Percentiles rank a stretch among this genome's conserved stretches.
phyloP scores from a whole-genome alignment of 805 yeast species.

The Hermanozyma aechmeae region DNA sequence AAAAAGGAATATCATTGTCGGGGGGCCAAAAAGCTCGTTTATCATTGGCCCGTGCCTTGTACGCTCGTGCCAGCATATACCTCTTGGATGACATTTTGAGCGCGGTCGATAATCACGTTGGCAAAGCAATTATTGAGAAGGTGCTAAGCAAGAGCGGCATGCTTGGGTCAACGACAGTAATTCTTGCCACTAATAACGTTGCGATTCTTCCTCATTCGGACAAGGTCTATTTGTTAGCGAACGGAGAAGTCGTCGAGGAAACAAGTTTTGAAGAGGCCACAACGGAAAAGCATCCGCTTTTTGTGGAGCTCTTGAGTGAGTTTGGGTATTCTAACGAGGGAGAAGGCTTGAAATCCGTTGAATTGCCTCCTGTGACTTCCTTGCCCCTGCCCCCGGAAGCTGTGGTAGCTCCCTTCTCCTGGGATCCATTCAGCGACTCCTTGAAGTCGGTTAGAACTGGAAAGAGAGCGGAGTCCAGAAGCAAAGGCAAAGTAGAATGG shows the following conservation, averaged over 20 bases:
- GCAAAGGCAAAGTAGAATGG: conserved; percentile 50
- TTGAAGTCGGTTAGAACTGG: conserved; percentile 8
- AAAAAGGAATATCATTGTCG: not conserved
- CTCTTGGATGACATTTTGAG: not conserved
- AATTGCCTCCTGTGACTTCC: conserved; percentile 1
- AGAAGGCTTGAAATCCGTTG: not conserved
- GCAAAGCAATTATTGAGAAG: not conserved
- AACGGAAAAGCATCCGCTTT: conserved; percentile 3
- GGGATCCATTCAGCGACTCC: conserved; percentile 25
- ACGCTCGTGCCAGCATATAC: not conserved
- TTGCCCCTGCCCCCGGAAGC: not conserved
- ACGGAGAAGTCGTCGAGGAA: conserved; percentile 5
- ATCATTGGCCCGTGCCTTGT: not conserved
- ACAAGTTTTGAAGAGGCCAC: conserved; percentile 3
- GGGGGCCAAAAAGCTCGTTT: not conserved
- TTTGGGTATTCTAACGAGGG: not conserved
- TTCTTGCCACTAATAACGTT: conserved; percentile 8
- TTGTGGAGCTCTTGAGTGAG: conserved; percentile 2
- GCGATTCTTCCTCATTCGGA: conserved; percentile 5
- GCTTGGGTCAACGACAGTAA: not conserved
- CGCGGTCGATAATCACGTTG: not conserved
- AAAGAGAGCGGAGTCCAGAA: conserved; percentile 27
- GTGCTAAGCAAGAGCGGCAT: not conserved
- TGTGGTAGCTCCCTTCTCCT: conserved; percentile 24
- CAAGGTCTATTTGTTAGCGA: conserved; percentile 6